These are phyloP conservation scores for Diaporthe eres DNA, from an alignment of 2,329 filamentous ascomycete genomes.

Conservation along the genomic window DNA sequence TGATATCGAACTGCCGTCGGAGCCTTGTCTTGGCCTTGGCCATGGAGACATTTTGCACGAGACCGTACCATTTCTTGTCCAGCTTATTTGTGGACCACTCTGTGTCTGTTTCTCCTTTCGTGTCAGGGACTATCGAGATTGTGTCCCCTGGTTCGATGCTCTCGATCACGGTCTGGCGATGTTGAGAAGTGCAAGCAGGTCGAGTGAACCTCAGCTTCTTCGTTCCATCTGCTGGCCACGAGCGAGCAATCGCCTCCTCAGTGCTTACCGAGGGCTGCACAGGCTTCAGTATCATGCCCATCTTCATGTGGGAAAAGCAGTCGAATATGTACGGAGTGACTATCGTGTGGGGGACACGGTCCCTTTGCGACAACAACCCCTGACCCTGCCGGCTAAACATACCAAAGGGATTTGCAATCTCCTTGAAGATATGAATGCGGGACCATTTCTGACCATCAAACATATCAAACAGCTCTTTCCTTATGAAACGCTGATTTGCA, in stretches of 20 bases:
- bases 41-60: slow-evolving; percentile 71
- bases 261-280: slow-evolving; percentile 49
- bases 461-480: slow-evolving; percentile 72
- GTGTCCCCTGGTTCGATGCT: slow-evolving; percentile 62
- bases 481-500: slow-evolving; percentile 74
- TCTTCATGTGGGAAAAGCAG: slow-evolving; percentile 75
- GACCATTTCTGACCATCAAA: slow-evolving; percentile 49
- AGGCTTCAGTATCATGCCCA: slow-evolving; percentile 64
- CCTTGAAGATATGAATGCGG: slow-evolving; percentile 66
- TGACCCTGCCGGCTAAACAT: slow-evolving; percentile 31
- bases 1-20: slow-evolving; percentile 68
- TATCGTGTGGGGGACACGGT: slow-evolving; percentile 62
- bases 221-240: slow-evolving; percentile 21
- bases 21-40: slow-evolving; percentile 48
- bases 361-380: neutral
- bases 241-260: slow-evolving; percentile 42
- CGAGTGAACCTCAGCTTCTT: neutral
- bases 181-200: neutral
- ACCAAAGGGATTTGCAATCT: slow-evolving; percentile 53
- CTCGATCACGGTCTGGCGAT: slow-evolving; percentile 45
- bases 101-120: slow-evolving; percentile 59
- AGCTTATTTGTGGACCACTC: slow-evolving; percentile 68
- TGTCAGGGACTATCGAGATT: slow-evolving; percentile 63
- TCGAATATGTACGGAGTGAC: slow-evolving; percentile 79
- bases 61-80: slow-evolving; percentile 76